phyloP scores from a whole-genome alignment of 2,329 filamentous ascomycete species.

The Aspergillus versicolor region DNA sequence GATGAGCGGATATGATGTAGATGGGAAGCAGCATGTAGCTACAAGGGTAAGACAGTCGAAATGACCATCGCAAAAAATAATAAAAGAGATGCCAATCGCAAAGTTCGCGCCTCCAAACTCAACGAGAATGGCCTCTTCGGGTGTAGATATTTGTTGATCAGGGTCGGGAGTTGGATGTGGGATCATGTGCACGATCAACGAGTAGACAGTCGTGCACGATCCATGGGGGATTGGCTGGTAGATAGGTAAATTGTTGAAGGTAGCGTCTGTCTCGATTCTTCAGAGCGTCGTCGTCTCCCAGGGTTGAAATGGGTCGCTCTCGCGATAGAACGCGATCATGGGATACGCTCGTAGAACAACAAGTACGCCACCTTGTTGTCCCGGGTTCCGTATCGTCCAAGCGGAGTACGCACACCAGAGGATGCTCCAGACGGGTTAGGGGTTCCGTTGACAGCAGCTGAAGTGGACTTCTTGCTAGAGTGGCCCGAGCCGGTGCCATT shows the following conservation, averaged over 20 bases:
- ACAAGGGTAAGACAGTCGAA: neutral
- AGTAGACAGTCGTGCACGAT: neutral
- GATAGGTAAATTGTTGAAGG: neutral
- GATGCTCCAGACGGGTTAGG: constrained; percentile 53
- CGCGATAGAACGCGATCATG: constrained; percentile 18
- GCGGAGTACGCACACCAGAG: constrained; percentile 59
- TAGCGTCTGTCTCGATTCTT: neutral
- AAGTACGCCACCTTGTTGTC: constrained; percentile 98
- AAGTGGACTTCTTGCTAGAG: constrained; percentile 69
- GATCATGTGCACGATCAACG: neutral
- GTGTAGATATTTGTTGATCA: neutral
- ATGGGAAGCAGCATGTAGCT: constrained; percentile 3
- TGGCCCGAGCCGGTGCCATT: constrained; percentile 55
- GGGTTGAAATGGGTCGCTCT: neutral
- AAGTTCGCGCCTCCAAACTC: neutral
- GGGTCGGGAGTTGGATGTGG: neutral
- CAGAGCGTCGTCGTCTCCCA: neutral
- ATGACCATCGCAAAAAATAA: neutral
- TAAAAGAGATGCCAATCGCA: neutral
- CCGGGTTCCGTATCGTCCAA: constrained; percentile 61
- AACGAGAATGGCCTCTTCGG: neutral
- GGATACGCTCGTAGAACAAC: constrained; percentile 84
- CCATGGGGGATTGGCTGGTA: neutral
- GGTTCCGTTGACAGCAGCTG: constrained; percentile 62
- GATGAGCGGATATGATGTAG: constrained; percentile 1